These are phyloP conservation scores for Gigaspora rosea DNA, from an alignment of 192 early-diverging fungal species.

Conservation along the genomic window DNA sequence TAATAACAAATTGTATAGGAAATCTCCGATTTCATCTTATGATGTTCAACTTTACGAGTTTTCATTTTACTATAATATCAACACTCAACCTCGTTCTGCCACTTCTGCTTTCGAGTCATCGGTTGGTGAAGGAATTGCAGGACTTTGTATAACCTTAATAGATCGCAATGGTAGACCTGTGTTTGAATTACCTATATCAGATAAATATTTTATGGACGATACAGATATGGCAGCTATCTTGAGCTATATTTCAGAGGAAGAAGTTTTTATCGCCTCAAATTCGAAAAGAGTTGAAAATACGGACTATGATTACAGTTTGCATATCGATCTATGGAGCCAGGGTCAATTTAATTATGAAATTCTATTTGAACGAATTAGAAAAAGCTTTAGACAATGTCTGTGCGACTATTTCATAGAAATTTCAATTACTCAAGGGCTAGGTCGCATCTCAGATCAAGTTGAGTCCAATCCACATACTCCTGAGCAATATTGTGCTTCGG, in stretches of 20 bases:
- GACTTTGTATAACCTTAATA: slow-evolving; percentile 51
- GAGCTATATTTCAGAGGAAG: slow-evolving; percentile 31
- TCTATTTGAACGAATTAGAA: slow-evolving; percentile 43
- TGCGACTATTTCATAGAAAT: slow-evolving; percentile 60
- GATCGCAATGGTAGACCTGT: slow-evolving; percentile 43
- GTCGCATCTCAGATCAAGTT: slow-evolving; percentile 35
- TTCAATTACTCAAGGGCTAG: slow-evolving; percentile 43
- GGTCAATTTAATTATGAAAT: slow-evolving; percentile 43
- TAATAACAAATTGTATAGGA: not conserved
- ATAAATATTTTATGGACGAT: slow-evolving; percentile 34
- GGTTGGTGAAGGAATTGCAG: slow-evolving; percentile 57
- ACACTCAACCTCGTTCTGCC: slow-evolving; percentile 37
- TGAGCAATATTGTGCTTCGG: slow-evolving; percentile 16
- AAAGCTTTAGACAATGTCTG: slow-evolving; percentile 53
- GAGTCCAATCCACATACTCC: slow-evolving; percentile 29
- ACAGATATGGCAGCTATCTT: slow-evolving; percentile 37
- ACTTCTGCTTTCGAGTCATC: slow-evolving; percentile 44
- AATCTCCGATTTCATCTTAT: slow-evolving; percentile 20
- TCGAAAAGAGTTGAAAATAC: not conserved
- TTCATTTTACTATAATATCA: slow-evolving; percentile 56
- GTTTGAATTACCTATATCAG: slow-evolving; percentile 33
- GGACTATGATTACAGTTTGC: slow-evolving; percentile 38
- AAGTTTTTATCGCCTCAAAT: not conserved
- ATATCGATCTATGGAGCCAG: slow-evolving; percentile 55
- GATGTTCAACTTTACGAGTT: slow-evolving; percentile 47